Percentiles rank a stretch among this genome's conserved stretches.
Conservation (phyloP, 2,329 filamentous ascomycete species). For the Ilyonectria sp. region DNA sequence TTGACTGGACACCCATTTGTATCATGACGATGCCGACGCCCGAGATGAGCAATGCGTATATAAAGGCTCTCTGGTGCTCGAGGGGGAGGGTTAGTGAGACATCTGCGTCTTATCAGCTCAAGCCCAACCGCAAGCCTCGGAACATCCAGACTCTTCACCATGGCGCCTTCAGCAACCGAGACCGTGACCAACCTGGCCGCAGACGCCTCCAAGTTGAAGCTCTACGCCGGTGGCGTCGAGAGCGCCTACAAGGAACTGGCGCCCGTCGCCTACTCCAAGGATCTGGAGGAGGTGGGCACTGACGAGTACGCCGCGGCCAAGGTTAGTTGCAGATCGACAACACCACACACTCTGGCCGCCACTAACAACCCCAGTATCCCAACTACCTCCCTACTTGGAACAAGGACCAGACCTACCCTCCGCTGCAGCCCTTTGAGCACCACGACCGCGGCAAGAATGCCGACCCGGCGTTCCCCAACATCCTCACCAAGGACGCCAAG, state of each 20-base stretch:
- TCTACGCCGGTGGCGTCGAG: constrained; percentile 47
- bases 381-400: constrained; percentile 84
- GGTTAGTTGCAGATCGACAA: constrained; percentile 25
- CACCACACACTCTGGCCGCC: background rate
- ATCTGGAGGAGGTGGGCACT: constrained; percentile 40
- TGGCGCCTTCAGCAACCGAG: constrained; percentile 47
- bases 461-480: constrained; percentile 77
- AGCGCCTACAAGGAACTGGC: constrained; percentile 46
- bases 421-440: constrained; percentile 79
- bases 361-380: constrained; percentile 64
- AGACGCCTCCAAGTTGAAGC: constrained; percentile 44
- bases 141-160: constrained; percentile 22
- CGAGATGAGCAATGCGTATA: constrained; percentile 38
- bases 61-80: background rate
- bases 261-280: constrained; percentile 38
- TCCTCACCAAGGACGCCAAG: constrained; percentile 69
- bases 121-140: background rate
- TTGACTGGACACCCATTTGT: constrained; percentile 28
- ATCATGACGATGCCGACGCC: constrained; percentile 30
- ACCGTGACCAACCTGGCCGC: constrained; percentile 30
- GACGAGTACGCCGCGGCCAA: constrained; percentile 44
- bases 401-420: constrained; percentile 73
- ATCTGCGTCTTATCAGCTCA: constrained; percentile 3
- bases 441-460: constrained; percentile 84
- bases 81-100: background rate